These are phyloP conservation scores for Ophiocordyceps polyrhachis-furcata DNA, from an alignment of 2,329 filamentous ascomycete genomes.

Conservation along the genomic window DNA sequence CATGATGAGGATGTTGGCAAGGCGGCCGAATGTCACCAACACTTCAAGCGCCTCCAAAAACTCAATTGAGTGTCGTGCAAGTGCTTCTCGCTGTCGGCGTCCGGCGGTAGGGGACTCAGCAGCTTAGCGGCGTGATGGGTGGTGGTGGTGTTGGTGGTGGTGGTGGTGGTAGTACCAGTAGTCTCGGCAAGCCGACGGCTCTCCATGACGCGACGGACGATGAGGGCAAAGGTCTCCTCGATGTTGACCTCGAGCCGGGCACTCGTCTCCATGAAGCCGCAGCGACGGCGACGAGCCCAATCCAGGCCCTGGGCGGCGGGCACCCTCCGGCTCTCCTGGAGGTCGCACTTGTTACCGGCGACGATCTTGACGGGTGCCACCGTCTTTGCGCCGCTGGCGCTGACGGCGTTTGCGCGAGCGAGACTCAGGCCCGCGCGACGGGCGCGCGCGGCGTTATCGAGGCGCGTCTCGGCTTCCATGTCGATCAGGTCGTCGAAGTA, in stretches of 20 bases:
- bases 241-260: conserved; percentile 73
- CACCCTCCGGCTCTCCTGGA: conserved; percentile 50
- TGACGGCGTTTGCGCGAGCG: conserved; percentile 9
- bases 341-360: conserved; percentile 72
- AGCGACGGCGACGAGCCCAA: conserved; percentile 54
- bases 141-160: conserved; percentile 25
- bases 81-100: conserved; percentile 21
- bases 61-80: conserved; percentile 17
- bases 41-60: conserved; percentile 39
- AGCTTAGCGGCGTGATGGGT: conserved; percentile 17
- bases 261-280: conserved; percentile 82
- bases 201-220: conserved; percentile 43
- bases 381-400: conserved; percentile 23
- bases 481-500: conserved; percentile 74
- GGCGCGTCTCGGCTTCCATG: conserved; percentile 55
- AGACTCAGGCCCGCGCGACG: conserved; percentile 21
- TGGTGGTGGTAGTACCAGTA: conserved; percentile 16
- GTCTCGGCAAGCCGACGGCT: conserved; percentile 28
- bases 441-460: conserved; percentile 41
- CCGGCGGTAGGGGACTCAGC: conserved; percentile 26
- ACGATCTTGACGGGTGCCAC: conserved; percentile 64
- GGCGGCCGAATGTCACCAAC: conserved; percentile 28
- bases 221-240: conserved; percentile 68
- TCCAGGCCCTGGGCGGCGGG: conserved; percentile 53
- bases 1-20: no score